These are phyloP conservation scores for Mrakia gelida DNA, from an alignment of 768 basidiomycete species.

Conservation along the genomic window DNA sequence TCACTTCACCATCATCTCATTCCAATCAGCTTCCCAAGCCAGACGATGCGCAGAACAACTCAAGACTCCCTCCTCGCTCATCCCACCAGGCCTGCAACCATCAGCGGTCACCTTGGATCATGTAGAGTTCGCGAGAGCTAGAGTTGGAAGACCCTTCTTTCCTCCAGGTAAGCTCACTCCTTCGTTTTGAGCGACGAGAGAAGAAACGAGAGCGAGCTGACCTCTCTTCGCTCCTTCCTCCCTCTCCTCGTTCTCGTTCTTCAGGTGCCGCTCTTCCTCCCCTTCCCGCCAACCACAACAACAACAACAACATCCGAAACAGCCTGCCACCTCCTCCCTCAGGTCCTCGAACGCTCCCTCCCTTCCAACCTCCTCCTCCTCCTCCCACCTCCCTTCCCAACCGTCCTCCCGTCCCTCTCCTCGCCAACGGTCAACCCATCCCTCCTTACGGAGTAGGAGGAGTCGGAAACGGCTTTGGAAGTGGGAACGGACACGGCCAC, in stretches of 20 bases:
- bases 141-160: slow-evolving; percentile 11
- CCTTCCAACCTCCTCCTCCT: not conserved
- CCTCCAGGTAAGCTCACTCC: not conserved
- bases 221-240: not conserved
- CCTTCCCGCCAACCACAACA: not conserved
- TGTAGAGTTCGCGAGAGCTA: slow-evolving; percentile 8
- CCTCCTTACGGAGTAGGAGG: slow-evolving; percentile 2
- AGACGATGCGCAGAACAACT: not conserved
- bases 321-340: too few species aligned
- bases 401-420: not conserved
- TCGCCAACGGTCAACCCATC: not conserved
- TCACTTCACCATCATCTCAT: slow-evolving; percentile 12
- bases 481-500: not conserved
- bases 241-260: not conserved
- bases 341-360: not conserved
- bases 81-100: not conserved
- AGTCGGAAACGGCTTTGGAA: slow-evolving; percentile 1
- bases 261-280: not conserved
- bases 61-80: not conserved
- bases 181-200: too few species aligned
- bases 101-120: slow-evolving; percentile 9
- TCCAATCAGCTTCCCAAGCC: not conserved
- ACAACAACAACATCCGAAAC: too few species aligned
- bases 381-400: not conserved
- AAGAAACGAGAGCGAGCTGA: not conserved